Conservation (phyloP, 164 flowering plant genomes). For the Stephania cephalantha region DNA sequence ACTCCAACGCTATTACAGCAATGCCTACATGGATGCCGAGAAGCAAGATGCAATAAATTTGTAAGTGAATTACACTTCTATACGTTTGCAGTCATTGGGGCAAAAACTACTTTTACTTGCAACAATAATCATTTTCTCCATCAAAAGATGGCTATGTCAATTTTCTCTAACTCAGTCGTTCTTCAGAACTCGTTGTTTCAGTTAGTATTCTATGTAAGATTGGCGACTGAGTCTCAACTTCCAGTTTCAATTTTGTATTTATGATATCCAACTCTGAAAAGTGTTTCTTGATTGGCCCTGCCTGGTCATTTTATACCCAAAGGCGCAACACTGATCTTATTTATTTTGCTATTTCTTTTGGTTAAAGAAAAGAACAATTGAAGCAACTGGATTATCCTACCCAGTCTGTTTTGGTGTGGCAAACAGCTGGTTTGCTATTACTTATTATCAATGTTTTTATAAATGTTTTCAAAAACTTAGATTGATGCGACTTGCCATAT, state of each 20-base stretch:
- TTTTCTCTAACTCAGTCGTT: too few species aligned
- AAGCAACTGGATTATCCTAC: not conserved
- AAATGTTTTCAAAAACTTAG: too few species aligned
- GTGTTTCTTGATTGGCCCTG: not conserved
- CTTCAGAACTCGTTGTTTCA: not conserved
- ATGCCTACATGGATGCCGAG: slow-evolving; percentile 76
- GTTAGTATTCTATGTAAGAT: not conserved
- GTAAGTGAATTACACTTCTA: slow-evolving; percentile 35
- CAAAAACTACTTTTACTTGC: too few species aligned
- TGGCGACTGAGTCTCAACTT: not conserved
- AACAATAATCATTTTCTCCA: too few species aligned
- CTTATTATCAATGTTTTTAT: too few species aligned
- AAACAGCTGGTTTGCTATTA: too few species aligned
- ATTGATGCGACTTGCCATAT: too few species aligned
- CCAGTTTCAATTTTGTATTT: not conserved
- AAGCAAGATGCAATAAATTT: slow-evolving; percentile 84
- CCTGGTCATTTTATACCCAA: too few species aligned
- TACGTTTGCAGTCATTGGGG: too few species aligned
- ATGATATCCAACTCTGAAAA: too few species aligned
- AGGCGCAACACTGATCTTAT: not conserved
- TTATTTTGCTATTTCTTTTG: not conserved
- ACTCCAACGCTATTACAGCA: slow-evolving; percentile 67
- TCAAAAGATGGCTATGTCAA: too few species aligned
- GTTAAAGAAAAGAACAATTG: not conserved
- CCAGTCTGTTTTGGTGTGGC: not conserved